Percentiles rank a stretch among this genome's conserved stretches.
Evolutionary conservation across 225 moss, liverwort and hornwort species (phyloP).

Genomic region (Sphagnum contortum): DNA sequence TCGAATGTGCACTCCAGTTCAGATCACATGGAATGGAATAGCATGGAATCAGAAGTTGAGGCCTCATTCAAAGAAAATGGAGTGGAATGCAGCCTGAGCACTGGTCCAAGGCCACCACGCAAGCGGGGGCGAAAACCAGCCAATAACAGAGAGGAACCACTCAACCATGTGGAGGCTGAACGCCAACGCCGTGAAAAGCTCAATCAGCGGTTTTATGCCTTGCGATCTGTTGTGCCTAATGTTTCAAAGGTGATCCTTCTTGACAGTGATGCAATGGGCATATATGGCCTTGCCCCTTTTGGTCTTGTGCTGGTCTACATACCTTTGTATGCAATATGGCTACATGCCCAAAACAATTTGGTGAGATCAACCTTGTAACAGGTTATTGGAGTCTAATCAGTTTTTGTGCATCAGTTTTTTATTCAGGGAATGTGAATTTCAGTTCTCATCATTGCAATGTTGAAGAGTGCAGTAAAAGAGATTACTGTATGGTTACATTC

Average conservation of each 20-base stretch:
- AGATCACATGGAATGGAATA: slow-evolving; percentile 65
- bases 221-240: slow-evolving; percentile 88
- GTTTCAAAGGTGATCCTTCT: slow-evolving; percentile 67
- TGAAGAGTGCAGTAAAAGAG: too few relatives aligned
- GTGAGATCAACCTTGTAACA: too few relatives aligned
- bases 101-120: slow-evolving; percentile 76
- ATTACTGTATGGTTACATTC: too few relatives aligned
- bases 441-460: too few relatives aligned
- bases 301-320: too few relatives aligned
- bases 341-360: too few relatives aligned
- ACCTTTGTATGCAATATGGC: too few relatives aligned
- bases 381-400: too few relatives aligned
- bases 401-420: too few relatives aligned
- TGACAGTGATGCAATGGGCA: too few relatives aligned
- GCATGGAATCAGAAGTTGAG: slow-evolving; percentile 82
- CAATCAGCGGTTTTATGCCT: slow-evolving; percentile 82
- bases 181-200: slow-evolving; percentile 85
- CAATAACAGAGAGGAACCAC: slow-evolving; percentile 83
- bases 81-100: slow-evolving; percentile 46
- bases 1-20: slow-evolving; percentile 52
- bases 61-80: slow-evolving; percentile 61
- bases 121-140: slow-evolving; percentile 93
- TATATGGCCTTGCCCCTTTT: too few relatives aligned
- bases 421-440: too few relatives aligned
- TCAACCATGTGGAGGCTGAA: slow-evolving; percentile 92